Conservation (phyloP, 768 basidiomycete genomes). For the Suillus luteus region DNA sequence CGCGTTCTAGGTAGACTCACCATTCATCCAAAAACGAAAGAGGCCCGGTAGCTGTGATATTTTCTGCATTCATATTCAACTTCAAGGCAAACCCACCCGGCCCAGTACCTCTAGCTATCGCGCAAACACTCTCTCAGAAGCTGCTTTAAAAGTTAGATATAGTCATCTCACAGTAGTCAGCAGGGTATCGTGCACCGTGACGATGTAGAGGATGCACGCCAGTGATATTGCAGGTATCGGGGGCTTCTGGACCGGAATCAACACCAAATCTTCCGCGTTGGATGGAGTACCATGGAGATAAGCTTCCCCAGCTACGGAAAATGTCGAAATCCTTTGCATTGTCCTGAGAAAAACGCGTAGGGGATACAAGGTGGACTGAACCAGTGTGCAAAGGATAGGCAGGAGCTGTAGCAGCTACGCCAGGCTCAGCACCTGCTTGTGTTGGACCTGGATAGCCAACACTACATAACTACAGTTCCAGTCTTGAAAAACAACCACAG, state of each 20-base stretch:
- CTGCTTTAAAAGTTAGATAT: slow-evolving; percentile 21
- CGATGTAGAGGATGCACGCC: slow-evolving; percentile 76
- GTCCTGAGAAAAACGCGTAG: slow-evolving; percentile 19
- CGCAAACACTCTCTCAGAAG: slow-evolving; percentile 9
- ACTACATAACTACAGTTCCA: slow-evolving; percentile 19
- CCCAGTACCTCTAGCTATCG: slow-evolving; percentile 24
- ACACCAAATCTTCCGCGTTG: slow-evolving; percentile 61
- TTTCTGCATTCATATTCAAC: slow-evolving; percentile 47
- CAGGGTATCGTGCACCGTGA: slow-evolving; percentile 67
- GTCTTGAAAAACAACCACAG: neutral
- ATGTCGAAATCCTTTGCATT: slow-evolving; percentile 52
- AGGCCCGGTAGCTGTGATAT: slow-evolving; percentile 60
- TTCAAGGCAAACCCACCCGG: slow-evolving; percentile 56
- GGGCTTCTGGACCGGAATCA: slow-evolving; percentile 66
- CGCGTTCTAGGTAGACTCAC: slow-evolving; percentile 38
- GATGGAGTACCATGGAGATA: slow-evolving; percentile 80
- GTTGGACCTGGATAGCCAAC: slow-evolving; percentile 35
- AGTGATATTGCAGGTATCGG: slow-evolving; percentile 67
- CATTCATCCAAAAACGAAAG: slow-evolving; percentile 78
- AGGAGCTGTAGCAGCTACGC: slow-evolving; percentile 61
- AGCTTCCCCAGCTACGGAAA: slow-evolving; percentile 74
- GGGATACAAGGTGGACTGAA: slow-evolving; percentile 53
- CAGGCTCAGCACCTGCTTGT: slow-evolving; percentile 23
- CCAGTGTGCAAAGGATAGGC: slow-evolving; percentile 71
- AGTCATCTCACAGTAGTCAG: slow-evolving; percentile 27